Conservation (phyloP, 2,329 filamentous ascomycete genomes). For the Celoporthe dispersa region DNA sequence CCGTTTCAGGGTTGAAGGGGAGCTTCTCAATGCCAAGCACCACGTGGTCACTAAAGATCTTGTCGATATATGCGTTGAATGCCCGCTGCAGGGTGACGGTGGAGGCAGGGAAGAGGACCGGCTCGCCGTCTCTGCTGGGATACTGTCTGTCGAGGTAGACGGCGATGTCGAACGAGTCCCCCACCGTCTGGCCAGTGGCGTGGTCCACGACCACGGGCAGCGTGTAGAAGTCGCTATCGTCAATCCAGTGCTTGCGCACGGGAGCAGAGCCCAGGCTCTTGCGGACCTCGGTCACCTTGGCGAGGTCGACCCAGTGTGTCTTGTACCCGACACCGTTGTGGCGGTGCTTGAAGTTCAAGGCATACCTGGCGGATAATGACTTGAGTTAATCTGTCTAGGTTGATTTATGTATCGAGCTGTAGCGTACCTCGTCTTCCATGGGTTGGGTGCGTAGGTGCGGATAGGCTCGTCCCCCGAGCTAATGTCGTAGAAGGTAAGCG, state of each 20-base stretch:
- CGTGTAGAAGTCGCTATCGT: slow-evolving; percentile 51
- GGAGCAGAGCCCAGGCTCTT: slow-evolving; percentile 50
- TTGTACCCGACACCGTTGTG: slow-evolving; percentile 35
- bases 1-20: slow-evolving; percentile 56
- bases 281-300: slow-evolving; percentile 56
- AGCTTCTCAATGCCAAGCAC: slow-evolving; percentile 46
- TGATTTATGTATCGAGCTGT: accelerated
- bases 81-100: background rate
- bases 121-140: slow-evolving; percentile 40
- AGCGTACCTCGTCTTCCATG: slow-evolving; percentile 37
- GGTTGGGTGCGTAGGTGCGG: slow-evolving; percentile 37
- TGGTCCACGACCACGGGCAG: slow-evolving; percentile 21
- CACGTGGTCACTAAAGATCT: slow-evolving; percentile 53
- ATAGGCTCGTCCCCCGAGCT: slow-evolving; percentile 40
- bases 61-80: slow-evolving; percentile 62
- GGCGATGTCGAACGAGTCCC: slow-evolving; percentile 71
- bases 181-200: slow-evolving; percentile 42
- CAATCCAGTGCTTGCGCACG: slow-evolving; percentile 54
- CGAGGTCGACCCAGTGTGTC: slow-evolving; percentile 55
- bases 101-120: slow-evolving; percentile 12
- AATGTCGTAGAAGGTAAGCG: slow-evolving; percentile 49
- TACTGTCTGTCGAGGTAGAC: slow-evolving; percentile 59
- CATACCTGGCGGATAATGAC: slow-evolving; percentile 33
- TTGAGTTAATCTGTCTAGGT: background rate
- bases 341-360: slow-evolving; percentile 47